Base-by-base conservation (phyloP, 2,329 filamentous ascomycete species). In the Microcyclosporella mali region DNA sequence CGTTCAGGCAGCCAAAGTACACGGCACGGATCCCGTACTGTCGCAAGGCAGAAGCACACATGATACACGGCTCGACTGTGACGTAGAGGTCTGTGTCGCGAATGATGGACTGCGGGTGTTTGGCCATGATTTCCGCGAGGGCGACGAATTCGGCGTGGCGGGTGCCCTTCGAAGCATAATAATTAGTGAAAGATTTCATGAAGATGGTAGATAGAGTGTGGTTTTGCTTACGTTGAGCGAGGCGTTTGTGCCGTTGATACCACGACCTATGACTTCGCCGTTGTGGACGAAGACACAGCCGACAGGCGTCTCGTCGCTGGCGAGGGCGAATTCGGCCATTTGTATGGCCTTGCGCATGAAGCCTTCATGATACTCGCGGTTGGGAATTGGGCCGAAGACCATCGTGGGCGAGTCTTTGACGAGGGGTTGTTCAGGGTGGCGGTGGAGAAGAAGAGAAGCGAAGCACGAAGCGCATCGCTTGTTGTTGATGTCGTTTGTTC, bases 11-110 rank as follows among this genome's bases (percentile, higher is more conserved):
- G 3, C 92, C 94, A 65, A 92, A 98, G 66, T 90, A 97, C 25
- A 98, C 92, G 53, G 84, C 84, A 49, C 84, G 79, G 65, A 98
- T 88, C 11, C 81, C 79, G 52, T 94, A 83, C 66, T 98, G 94
- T 39, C 88, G 81, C 38, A 98, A 75, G 40, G 94, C 80, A 6
- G 88, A 94, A 10, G 92, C 92, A 63, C 92, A 98, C 92, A 98
- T 98, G 69, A 98, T 88, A 65, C 92, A 98, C 3, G 92, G 92
- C 68, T 98, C 94, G 41, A 98, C 90, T 0, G 92, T 98, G 37
- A 98, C 92, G 66, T 98, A 98, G 39, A 98, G 78, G 59, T 84
- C 81, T 8, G 81, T 84, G 51, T 89, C 78, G 30, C 71, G 72
- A 54, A 97, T 73, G 50, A 90, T 78, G 10, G 74, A 75, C 27